Percentiles rank a stretch among this genome's conserved stretches.
Conservation (phyloP, 805 yeast species). For the Brettanomyces sp. region DNA sequence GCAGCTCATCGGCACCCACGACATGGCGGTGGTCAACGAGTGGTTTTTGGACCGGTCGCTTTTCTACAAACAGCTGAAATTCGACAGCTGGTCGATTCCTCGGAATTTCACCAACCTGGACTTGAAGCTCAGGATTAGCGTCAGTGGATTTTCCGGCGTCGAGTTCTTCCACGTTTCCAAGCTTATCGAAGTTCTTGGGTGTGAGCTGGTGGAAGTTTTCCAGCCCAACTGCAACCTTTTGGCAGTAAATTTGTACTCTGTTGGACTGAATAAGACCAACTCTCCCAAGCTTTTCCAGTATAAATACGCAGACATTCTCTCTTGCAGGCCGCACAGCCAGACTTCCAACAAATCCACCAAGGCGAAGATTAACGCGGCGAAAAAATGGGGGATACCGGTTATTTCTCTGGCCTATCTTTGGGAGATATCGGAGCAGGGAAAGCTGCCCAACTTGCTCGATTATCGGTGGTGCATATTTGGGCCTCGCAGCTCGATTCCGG, state of each 20-base stretch:
- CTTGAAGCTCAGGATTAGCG: constrained; percentile 23
- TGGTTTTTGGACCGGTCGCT: constrained; percentile 26
- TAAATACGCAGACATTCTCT: constrained; percentile 23
- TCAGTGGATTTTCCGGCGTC: constrained; percentile 23
- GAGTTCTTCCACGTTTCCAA: constrained; percentile 33
- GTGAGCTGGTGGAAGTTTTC: constrained; percentile 39
- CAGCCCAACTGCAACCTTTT: constrained; percentile 45
- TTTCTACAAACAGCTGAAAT: constrained; percentile 9
- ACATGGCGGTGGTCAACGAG: constrained; percentile 22
- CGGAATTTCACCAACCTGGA: constrained; percentile 17
- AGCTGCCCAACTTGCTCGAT: constrained; percentile 33
- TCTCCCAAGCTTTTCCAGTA: constrained; percentile 35
- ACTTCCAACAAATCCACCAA: constrained; percentile 31
- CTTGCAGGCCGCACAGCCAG: constrained; percentile 3
- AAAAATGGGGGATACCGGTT: constrained; percentile 49
- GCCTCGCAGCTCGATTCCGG: constrained; percentile 15
- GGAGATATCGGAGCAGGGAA: constrained; percentile 34
- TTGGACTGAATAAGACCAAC: constrained; percentile 30
- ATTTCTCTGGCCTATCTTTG: constrained; percentile 46
- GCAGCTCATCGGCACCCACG: constrained; percentile 9
- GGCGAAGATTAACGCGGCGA: constrained; percentile 50
- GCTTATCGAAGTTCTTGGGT: constrained; percentile 46
- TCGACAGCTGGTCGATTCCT: constrained; percentile 23
- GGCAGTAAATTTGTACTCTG: constrained; percentile 39
- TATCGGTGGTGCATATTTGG: constrained; percentile 49